Evolutionary conservation across 139 green algal species (phyloP), one percentile per base, ranked within the genome.

Genomic region (Pseudopediastrum boryanum): DNA sequence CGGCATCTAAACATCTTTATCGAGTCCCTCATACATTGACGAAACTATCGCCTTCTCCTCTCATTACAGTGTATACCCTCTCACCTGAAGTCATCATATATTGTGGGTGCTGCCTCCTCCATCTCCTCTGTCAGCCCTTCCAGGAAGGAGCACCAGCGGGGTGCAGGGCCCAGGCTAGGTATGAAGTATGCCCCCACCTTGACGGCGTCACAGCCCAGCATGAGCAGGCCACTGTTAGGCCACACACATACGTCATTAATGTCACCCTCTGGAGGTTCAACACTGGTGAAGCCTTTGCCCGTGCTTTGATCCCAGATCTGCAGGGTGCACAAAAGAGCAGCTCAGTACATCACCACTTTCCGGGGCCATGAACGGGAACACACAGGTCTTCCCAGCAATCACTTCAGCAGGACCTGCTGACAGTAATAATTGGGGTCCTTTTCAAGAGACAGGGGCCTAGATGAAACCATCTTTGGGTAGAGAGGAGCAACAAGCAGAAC

Each of bases 71-170:
- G 4, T n/a, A 23, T 7, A 4, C 6, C 25, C 51, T 2, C 88
- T 38, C 89, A 98, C 81, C 91, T 92, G 89, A 97, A 99, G 86
- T 99, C 96, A 79, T 98, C 96, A 80, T 98, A 99, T 13, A 98
- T 75, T 0, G 88, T 85, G 7, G 94, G 85, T n/a, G 85, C 79
- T 4, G 73, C 56, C 72, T 98, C 96, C 85, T 98, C 96, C 75
- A 99, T 80, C 85, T 99, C 96, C 79, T 99, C 96, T 8, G 96
- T 99, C 2, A 99, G 81, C 3, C 79, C 89, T 81, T 99, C 96
- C 39, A 99, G 90, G 89, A 98, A 98, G 41, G 86, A 93, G 88
- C 94, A 98, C 96, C 96, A 99, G 2, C 72, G 75, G 0, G 96
- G 96, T 0, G 96, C 96, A 4, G 96, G 93, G 3, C 96, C 96